phyloP scores from a whole-genome alignment of 2,329 filamentous ascomycete genomes.

The Colletotrichum neosansevieriae region DNA sequence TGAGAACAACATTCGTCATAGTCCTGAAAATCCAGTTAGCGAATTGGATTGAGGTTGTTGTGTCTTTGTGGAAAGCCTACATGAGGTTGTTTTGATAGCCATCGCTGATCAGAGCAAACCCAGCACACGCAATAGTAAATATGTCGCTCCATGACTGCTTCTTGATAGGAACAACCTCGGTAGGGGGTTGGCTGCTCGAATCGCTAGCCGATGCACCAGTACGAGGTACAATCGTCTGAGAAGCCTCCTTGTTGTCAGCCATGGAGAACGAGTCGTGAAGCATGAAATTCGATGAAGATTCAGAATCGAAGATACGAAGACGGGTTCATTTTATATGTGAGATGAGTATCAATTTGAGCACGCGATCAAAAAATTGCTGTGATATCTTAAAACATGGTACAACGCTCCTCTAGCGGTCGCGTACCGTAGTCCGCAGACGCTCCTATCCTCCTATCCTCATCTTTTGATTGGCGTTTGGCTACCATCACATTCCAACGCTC shows the following conservation, averaged over 20 bases:
- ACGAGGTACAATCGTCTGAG: background rate
- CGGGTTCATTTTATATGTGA: background rate
- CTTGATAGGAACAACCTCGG: conserved; percentile 16
- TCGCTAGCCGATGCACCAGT: background rate
- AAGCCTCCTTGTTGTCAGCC: background rate
- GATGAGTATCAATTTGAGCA: background rate
- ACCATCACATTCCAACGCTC: no score
- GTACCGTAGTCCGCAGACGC: no score
- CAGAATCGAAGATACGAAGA: no score
- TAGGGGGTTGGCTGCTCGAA: background rate
- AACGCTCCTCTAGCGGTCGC: no score
- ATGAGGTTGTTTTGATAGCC: conserved; percentile 55
- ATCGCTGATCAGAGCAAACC: conserved; percentile 51
- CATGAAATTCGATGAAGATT: background rate
- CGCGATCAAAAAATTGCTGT: background rate
- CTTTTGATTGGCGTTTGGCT: no score
- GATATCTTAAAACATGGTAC: background rate
- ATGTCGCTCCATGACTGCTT: conserved; percentile 44
- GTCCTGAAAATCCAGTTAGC: conserved; percentile 30
- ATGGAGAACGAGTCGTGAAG: background rate
- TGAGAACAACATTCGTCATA: conserved; percentile 49
- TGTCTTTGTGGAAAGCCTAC: conserved; percentile 10
- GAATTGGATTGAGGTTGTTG: background rate
- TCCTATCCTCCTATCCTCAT: no score
- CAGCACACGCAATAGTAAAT: conserved; percentile 48